Base-by-base conservation (phyloP, 345 rosid species). In the Anacardium occidentale region DNA sequence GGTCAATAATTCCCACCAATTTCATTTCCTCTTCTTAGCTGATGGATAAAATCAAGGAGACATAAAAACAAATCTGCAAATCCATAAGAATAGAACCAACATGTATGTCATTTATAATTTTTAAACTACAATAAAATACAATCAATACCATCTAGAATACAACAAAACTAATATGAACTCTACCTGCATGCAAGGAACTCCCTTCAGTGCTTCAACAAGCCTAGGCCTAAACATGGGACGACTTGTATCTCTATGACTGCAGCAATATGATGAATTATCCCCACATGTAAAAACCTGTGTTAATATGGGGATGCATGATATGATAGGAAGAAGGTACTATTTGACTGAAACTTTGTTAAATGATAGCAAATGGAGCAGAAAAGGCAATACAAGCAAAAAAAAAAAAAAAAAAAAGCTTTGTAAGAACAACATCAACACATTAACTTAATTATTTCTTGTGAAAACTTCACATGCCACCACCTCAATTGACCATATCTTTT, bases 261-360 rank as follows among this genome's bases (percentile, higher is more conserved):
- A 94, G 64, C 94, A 92, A 72, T 81, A 89, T 32, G 98, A 90
- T 52, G 98, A 94, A 78, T 94, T 94, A 80, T 90, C 94, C 66
- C 98, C 98, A 66, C 98, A 92, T 52, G 98, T 92, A 77, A 88
- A 90, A 83, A 94, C 97, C 98, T 94, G 83, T 55, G 78, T 45
- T 44, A 69, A 40, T 42, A 67, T 37, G 66, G 56, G 70, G 72
- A 14, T 26, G 50, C 45, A 63, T 32, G 8, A 12, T 14, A 51
- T 37, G 59, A 51, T 15, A n/a, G 55, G 55, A 20, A 37, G 9
- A 4, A 68, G 63, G 63, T 55, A 57, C 9, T 24, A 42, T 34
- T 42, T 5, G 29, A 15, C 22, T 42, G 45, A 44, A 55, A 17
- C 34, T 68, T 42, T 68, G 34, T 22, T 20, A 68, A 10, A 25